phyloP scores from a whole-genome alignment of 805 yeast species.

The Komagataella pseudopastoris region DNA sequence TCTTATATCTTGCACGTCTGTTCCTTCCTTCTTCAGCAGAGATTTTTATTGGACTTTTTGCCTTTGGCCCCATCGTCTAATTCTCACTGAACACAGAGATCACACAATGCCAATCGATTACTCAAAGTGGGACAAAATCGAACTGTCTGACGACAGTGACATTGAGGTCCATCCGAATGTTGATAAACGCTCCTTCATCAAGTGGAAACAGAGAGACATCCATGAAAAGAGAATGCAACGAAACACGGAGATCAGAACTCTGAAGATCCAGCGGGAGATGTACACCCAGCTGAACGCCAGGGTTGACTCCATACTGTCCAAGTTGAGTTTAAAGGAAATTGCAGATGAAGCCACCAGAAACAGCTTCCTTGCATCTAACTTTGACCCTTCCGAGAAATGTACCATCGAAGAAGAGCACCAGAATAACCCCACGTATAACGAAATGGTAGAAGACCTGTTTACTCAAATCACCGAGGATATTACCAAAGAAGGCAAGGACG shows the following conservation, averaged over 20 bases:
- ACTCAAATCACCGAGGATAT: constrained; percentile 60
- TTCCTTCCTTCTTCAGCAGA: neutral
- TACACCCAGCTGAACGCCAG: constrained; percentile 62
- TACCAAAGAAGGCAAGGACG: constrained; percentile 31
- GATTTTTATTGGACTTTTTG: neutral
- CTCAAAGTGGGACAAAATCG: constrained; percentile 96
- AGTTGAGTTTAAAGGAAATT: constrained; percentile 26
- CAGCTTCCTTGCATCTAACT: constrained; percentile 30
- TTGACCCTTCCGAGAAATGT: constrained; percentile 48
- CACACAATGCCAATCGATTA: constrained; percentile 50
- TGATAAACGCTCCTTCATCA: constrained; percentile 81
- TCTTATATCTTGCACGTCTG: too few relatives aligned
- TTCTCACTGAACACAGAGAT: neutral
- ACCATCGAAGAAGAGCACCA: constrained; percentile 17
- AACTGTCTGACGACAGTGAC: constrained; percentile 92
- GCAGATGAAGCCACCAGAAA: constrained; percentile 18
- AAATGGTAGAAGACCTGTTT: constrained; percentile 85
- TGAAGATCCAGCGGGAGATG: constrained; percentile 71
- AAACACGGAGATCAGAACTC: constrained; percentile 61
- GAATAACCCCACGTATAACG: constrained; percentile 58
- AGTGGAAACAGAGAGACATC: constrained; percentile 95
- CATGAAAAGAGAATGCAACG: constrained; percentile 84
- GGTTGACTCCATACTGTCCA: constrained; percentile 46
- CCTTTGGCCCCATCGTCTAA: neutral
- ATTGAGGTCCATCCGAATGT: constrained; percentile 97